Base-by-base conservation (phyloP, 2,329 filamentous ascomycete species). In the Elsinoe australis region DNA sequence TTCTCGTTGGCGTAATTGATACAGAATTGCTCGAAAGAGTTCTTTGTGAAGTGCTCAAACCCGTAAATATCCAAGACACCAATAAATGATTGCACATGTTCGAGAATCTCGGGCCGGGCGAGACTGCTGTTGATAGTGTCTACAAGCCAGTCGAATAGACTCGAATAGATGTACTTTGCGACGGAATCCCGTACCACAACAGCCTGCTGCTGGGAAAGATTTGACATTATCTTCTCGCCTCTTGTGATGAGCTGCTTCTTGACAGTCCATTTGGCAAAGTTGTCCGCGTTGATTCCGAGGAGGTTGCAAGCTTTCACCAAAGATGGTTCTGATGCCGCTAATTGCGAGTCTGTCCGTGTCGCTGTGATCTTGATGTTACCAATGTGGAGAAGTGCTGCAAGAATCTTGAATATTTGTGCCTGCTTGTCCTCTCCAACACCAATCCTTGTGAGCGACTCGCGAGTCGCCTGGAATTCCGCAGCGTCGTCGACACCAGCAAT, bases 1-100 rank as follows among this genome's bases (percentile, higher is more conserved):
- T 98, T 98, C 69, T 98, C 92, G 67, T 98, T 98, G 68, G 92
- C 92, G 62, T 98, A 98, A 69, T 98, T 98, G 78, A 98, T 98
- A 70, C 92, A 98, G 69, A 98, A 98, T 66, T 98, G 92, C 66
- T 98, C 92, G 60, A 98, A 98, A 0, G 92, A 98, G 71, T 98
- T 98, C 74, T 95, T 96, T 53, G 92, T 90, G 62, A 98, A 98
- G 69, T 96, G 92, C 67, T 98, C 92, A 62, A 98, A 98, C 54
- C 90, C 90, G 67, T 96, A 96, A 58, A 98, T 98, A 86, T 98
- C 92, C 55, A 98, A 78, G 39, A 98, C 92, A 66, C 92, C 92
- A 59, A 98, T 98, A 67, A 98, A 98, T 1, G 87, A 90, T 49
- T 74, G 78, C 49, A 94, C 87, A 32, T 86, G 80, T 58, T 76